Evolutionary conservation across 2,329 filamentous ascomycete species (phyloP).

Genomic region (Trichoderma gracile): DNA sequence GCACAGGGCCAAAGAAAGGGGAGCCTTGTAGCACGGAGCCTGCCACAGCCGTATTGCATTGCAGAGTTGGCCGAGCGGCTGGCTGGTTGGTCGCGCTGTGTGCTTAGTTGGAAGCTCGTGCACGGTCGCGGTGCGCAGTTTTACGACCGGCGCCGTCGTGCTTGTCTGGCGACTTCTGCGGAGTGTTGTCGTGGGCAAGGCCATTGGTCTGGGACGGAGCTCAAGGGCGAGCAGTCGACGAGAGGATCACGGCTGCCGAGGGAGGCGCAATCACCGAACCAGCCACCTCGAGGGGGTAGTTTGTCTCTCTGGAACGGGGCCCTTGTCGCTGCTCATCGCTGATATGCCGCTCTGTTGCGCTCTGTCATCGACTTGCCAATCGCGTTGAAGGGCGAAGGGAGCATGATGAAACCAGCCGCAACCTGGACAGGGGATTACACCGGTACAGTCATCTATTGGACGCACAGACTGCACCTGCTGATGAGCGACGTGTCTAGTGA

Average conservation of each 20-base stretch:
- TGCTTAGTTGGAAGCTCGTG: not conserved
- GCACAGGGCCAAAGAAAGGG: constrained; percentile 10
- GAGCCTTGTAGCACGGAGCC: constrained; percentile 21
- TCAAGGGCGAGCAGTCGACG: not conserved
- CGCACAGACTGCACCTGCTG: constrained; percentile 13
- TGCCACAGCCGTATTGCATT: constrained; percentile 19
- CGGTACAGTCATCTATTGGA: not conserved
- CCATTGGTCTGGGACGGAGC: not conserved
- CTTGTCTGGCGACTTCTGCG: not conserved
- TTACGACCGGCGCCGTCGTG: not conserved
- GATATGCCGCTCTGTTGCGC: not conserved
- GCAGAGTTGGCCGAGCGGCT: constrained; percentile 7
- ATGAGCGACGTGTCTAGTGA: not conserved
- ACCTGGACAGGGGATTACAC: not conserved
- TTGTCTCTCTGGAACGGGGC: not conserved
- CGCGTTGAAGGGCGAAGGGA: not conserved
- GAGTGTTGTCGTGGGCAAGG: not conserved
- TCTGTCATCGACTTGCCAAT: not conserved
- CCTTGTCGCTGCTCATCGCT: not conserved
- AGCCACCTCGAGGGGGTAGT: not conserved
- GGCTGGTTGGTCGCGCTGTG: not conserved
- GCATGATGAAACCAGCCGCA: constrained; percentile 3
- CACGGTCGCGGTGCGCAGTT: not conserved
- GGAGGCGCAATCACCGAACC: not conserved
- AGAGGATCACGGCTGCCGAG: not conserved